Conservation (phyloP, 805 yeast genomes). For the Novakomyces olei region DNA sequence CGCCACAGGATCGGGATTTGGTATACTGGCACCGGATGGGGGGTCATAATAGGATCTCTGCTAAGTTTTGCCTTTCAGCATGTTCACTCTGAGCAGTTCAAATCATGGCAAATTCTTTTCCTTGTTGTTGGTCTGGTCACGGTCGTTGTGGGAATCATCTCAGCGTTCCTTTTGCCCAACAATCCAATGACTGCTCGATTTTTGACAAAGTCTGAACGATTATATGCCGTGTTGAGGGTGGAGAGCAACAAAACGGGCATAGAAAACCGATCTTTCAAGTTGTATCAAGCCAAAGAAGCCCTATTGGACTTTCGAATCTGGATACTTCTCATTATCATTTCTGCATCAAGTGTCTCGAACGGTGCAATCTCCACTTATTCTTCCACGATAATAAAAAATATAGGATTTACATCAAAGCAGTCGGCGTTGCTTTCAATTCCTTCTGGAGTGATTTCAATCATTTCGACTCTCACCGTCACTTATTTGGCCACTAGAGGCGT, state of each 20-base stretch:
- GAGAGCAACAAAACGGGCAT: constrained; percentile 24
- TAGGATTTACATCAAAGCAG: background rate
- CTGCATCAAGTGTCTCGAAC: too few species aligned
- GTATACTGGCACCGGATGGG: constrained; percentile 18
- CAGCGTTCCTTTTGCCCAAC: background rate
- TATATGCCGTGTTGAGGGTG: constrained; percentile 27
- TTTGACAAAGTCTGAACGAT: background rate
- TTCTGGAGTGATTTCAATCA: background rate
- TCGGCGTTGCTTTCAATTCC: background rate
- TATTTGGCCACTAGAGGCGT: background rate
- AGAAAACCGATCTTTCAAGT: constrained; percentile 9
- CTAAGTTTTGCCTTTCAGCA: constrained; percentile 27
- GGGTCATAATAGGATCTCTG: constrained; percentile 24
- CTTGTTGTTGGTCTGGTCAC: background rate
- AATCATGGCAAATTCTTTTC: constrained; percentile 30
- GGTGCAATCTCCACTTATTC: background rate
- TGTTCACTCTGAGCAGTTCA: constrained; percentile 12
- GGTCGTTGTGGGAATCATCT: background rate
- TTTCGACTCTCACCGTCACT: background rate
- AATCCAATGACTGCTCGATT: background rate
- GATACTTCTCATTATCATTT: too few species aligned
- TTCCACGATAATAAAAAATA: background rate
- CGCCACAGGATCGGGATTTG: constrained; percentile 26
- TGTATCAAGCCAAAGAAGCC: constrained; percentile 6
- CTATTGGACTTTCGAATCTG: constrained; percentile 21